These are phyloP conservation scores for Raphanus hybrid DNA, from an alignment of 441 rosid genomes.

Conservation along the genomic window DNA sequence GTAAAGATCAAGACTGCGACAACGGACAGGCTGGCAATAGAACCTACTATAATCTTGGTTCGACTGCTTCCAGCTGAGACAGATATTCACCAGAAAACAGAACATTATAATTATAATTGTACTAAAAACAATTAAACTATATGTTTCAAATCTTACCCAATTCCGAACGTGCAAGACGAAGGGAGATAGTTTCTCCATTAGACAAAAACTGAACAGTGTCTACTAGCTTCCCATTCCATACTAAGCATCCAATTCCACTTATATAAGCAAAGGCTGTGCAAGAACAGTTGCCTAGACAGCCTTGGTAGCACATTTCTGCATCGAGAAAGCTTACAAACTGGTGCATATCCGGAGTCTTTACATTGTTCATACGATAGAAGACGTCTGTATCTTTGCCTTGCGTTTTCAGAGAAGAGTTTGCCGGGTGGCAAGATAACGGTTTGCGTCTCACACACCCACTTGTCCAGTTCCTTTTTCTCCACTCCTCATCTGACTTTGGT, in stretches of 20 bases:
- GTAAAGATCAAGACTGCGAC: constrained; percentile 9
- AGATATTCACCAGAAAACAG: constrained; percentile 3
- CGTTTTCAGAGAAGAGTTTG: constrained; percentile 19
- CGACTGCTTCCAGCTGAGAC: constrained; percentile 22
- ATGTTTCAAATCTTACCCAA: constrained; percentile 34
- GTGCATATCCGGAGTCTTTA: constrained; percentile 53
- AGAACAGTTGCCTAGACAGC: constrained; percentile 57
- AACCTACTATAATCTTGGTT: constrained; percentile 1
- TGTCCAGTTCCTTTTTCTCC: constrained; percentile 53
- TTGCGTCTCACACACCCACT: constrained; percentile 49
- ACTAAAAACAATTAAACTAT: too few relatives aligned
- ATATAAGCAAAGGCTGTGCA: constrained; percentile 61
- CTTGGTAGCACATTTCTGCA: constrained; percentile 38
- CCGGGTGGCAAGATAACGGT: constrained; percentile 39
- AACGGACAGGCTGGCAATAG: constrained; percentile 20
- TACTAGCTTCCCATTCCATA: constrained; percentile 48
- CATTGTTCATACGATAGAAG: constrained; percentile 38
- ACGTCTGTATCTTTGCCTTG: constrained; percentile 36
- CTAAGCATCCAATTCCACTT: constrained; percentile 53
- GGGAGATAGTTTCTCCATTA: constrained; percentile 43
- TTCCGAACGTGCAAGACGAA: constrained; percentile 52
- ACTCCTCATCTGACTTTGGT: constrained; percentile 49
- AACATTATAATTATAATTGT: too few relatives aligned
- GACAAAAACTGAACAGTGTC: constrained; percentile 45
- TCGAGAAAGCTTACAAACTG: constrained; percentile 19